Conservation (phyloP, 257 asterid genomes). For the Misopates orontium region DNA sequence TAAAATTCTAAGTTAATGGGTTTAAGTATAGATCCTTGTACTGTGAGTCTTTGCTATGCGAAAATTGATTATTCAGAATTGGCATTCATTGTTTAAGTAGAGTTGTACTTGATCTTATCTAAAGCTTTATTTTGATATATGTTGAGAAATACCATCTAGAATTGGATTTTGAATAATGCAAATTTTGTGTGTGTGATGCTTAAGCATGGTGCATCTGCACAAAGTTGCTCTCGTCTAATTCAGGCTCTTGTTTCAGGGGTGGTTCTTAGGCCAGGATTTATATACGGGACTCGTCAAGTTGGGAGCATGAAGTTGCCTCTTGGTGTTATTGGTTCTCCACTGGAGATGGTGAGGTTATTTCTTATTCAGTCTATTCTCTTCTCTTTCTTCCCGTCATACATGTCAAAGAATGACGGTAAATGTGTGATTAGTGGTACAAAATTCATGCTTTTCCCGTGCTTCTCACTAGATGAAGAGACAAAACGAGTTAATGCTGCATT, state of each 20-base stretch:
- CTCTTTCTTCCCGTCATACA: neutral
- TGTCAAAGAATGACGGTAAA: neutral
- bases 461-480: neutral
- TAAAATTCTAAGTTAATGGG: too few relatives aligned
- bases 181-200: slow-evolving; percentile 6
- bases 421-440: too few relatives aligned
- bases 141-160: too few relatives aligned
- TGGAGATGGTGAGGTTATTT: slow-evolving; percentile 64
- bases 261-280: slow-evolving; percentile 93
- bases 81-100: too few relatives aligned
- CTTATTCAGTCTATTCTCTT: neutral
- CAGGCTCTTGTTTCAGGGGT: slow-evolving; percentile 55
- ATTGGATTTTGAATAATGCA: too few relatives aligned
- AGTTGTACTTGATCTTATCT: too few relatives aligned
- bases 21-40: too few relatives aligned
- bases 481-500: neutral
- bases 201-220: neutral
- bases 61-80: too few relatives aligned
- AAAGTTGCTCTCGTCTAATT: slow-evolving; percentile 3
- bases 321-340: slow-evolving; percentile 83
- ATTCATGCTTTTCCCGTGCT: neutral
- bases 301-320: slow-evolving; percentile 90
- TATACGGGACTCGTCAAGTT: slow-evolving; percentile 86
- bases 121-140: too few relatives aligned
- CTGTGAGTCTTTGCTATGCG: too few relatives aligned